Evolutionary conservation across 169 alveolate species (phyloP).

Genomic region (Pseudocohnilembus persalinus): DNA sequence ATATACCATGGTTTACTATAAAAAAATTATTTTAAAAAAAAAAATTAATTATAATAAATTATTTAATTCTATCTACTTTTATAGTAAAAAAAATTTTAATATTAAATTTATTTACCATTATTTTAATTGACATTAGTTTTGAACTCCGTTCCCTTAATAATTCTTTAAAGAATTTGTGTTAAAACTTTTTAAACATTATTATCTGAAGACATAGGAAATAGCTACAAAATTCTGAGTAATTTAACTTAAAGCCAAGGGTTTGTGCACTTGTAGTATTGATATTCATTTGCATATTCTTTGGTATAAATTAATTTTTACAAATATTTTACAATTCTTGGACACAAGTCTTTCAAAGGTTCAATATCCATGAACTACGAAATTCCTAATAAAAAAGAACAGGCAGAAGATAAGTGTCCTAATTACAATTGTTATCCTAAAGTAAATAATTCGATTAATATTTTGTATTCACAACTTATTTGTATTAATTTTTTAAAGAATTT

Average conservation of each 20-base stretch:
- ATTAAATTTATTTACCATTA: constrained; percentile 42
- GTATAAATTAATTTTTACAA: constrained; percentile 49
- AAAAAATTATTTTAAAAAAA: no score
- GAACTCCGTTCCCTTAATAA: constrained; percentile 80
- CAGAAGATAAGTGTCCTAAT: constrained; percentile 39
- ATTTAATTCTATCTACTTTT: no score
- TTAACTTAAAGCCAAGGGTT: constrained; percentile 91
- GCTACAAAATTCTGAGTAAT: constrained; percentile 69
- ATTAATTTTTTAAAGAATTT: no score
- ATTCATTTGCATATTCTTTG: constrained; percentile 75
- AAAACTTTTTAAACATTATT: constrained; percentile 37
- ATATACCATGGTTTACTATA: constrained; percentile 80
- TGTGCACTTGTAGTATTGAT: constrained; percentile 81
- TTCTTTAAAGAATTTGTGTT: constrained; percentile 60
- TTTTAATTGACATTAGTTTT: constrained; percentile 83
- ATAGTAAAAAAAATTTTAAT: no score
- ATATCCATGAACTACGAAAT: constrained; percentile 38
- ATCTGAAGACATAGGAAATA: constrained; percentile 69
- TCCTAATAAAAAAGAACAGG: constrained; percentile 39
- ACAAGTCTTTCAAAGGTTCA: constrained; percentile 47
- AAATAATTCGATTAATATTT: not conserved
- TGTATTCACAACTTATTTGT: no score
- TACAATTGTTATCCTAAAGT: not conserved
- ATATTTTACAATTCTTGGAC: constrained; percentile 58
- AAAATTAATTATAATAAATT: no score